Percentiles rank a stretch among this genome's conserved stretches.
Evolutionary conservation across 23 red algal species (phyloP).

Genomic region (Gracilaria domingensis): DNA sequence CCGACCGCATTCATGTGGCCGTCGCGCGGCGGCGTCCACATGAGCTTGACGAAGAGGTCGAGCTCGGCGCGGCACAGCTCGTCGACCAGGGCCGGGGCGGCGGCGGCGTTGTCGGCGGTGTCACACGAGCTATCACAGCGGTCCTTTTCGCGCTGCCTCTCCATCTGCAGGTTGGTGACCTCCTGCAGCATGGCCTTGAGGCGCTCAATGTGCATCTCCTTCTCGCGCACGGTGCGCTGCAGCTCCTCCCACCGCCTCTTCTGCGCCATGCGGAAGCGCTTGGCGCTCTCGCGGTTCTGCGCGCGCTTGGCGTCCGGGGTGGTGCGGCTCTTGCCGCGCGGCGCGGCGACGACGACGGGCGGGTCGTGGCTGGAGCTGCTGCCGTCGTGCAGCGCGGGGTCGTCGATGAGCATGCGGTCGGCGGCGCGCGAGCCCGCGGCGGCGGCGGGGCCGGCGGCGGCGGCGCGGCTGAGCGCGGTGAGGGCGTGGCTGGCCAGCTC

Average conservation of each 20-base stretch:
- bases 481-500: constrained; percentile 36
- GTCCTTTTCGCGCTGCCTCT: not conserved
- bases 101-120: not conserved
- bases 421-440: not conserved
- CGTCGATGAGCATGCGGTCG: not conserved
- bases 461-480: constrained; percentile 33
- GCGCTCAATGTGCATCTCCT: constrained; percentile 52
- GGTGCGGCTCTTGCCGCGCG: constrained; percentile 38
- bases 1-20: not conserved
- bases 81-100: not conserved
- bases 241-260: constrained; percentile 72
- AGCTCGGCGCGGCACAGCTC: constrained; percentile 38
- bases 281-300: constrained; percentile 78
- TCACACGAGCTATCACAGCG: not conserved
- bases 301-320: constrained; percentile 77
- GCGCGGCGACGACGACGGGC: not conserved
- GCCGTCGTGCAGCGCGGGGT: constrained; percentile 6
- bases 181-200: constrained; percentile 71
- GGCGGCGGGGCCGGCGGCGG: not conserved
- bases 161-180: constrained; percentile 28
- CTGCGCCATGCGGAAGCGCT: constrained; percentile 79
- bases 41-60: constrained; percentile 45
- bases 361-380: not conserved
- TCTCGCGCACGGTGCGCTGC: constrained; percentile 44
- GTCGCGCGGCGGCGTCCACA: constrained; percentile 19